Evolutionary conservation across 371 early-diverging fungal species (phyloP).

Genomic region (Rhizomucor pusillus): DNA sequence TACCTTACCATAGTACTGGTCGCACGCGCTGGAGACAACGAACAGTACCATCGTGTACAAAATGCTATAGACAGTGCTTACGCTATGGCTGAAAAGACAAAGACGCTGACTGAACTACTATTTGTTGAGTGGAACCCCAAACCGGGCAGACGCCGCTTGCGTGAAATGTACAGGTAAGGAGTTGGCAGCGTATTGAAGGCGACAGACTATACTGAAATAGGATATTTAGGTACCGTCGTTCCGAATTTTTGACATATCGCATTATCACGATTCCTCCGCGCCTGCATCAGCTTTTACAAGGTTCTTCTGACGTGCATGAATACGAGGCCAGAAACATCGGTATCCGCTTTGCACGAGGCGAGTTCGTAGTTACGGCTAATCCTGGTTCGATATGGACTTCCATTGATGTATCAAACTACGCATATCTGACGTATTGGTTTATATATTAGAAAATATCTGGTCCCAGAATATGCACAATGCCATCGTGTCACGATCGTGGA

Average conservation of each 20-base stretch:
- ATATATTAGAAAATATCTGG: constrained; percentile 38
- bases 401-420: no score
- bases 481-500: constrained; percentile 29
- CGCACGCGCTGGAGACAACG: constrained; percentile 20
- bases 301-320: constrained; percentile 11
- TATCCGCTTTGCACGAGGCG: constrained; percentile 45
- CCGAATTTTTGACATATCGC: constrained; percentile 36
- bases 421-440: no score
- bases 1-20: constrained; percentile 26
- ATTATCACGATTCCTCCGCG: constrained; percentile 40
- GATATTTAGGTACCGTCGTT: constrained; percentile 32
- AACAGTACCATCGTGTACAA: constrained; percentile 39
- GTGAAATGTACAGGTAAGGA: constrained; percentile 37
- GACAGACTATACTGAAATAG: background rate
- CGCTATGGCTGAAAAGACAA: constrained; percentile 36
- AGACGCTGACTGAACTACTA: constrained; percentile 32
- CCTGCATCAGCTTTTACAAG: constrained; percentile 29
- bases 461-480: constrained; percentile 47
- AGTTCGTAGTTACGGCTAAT: constrained; percentile 43
- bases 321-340: constrained; percentile 49
- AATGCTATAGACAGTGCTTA: constrained; percentile 46
- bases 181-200: no score
- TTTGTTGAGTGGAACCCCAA: constrained; percentile 49
- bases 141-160: constrained; percentile 20
- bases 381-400: constrained; percentile 38